Conservation (phyloP, 2,329 filamentous ascomycete genomes). For the Sclerotiophoma versabilis region DNA sequence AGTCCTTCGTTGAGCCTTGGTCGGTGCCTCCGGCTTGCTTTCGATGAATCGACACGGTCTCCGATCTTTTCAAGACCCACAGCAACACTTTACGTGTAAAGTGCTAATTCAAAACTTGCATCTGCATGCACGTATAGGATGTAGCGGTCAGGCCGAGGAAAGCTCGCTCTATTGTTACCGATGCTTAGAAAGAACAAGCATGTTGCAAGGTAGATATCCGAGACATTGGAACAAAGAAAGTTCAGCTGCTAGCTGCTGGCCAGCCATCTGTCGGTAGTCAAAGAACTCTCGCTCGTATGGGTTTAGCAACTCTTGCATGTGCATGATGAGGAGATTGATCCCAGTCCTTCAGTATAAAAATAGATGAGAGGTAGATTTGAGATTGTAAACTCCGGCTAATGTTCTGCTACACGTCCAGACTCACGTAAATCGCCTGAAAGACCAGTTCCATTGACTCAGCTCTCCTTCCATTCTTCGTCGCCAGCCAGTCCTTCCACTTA, state of each 20-base stretch:
- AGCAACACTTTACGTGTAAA: not conserved
- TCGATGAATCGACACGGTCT: too few relatives aligned
- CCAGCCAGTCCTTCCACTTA: too few relatives aligned
- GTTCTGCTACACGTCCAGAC: not conserved
- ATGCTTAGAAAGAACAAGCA: not conserved
- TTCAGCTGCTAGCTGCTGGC: not conserved
- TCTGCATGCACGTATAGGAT: not conserved
- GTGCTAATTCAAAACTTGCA: not conserved
- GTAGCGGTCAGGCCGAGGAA: too few relatives aligned
- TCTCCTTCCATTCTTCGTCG: not conserved
- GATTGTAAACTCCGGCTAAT: not conserved
- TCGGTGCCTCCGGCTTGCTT: not conserved
- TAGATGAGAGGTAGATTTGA: not conserved
- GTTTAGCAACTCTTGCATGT: not conserved
- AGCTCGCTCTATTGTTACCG: not conserved
- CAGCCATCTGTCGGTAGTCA: not conserved
- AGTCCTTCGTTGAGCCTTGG: not conserved
- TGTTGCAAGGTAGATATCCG: not conserved
- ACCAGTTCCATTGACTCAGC: not conserved
- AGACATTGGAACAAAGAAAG: slow-evolving; percentile 8
- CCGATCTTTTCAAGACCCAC: too few relatives aligned
- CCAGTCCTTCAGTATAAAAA: not conserved
- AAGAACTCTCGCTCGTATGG: not conserved
- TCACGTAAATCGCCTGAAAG: not conserved
- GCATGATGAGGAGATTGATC: not conserved